Percentiles rank a stretch among this genome's conserved stretches.
phyloP scores from a whole-genome alignment of 305 asterid species.

The Withania somnifera region DNA sequence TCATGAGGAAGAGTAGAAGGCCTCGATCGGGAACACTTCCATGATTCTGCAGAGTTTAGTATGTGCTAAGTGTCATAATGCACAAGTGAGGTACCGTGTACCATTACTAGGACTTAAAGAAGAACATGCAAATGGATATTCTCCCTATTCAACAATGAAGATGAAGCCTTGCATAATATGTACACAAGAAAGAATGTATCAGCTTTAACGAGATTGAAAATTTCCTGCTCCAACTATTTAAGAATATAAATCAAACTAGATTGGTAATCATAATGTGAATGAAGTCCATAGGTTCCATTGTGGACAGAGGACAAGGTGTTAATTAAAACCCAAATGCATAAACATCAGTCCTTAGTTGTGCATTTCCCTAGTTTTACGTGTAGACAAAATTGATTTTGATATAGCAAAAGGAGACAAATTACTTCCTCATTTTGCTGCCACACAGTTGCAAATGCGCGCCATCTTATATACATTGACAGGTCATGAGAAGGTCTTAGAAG shows the following conservation, averaged over 20 bases:
- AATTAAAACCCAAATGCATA: not conserved
- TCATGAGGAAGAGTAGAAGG: slow-evolving; percentile 37
- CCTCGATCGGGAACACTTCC: slow-evolving; percentile 16
- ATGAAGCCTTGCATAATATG: not conserved
- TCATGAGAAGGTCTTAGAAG: not conserved
- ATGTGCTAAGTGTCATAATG: not conserved
- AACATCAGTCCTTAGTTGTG: not conserved
- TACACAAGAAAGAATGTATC: not conserved
- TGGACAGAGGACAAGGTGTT: slow-evolving; percentile 1
- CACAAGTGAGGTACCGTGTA: not conserved
- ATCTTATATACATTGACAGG: not conserved
- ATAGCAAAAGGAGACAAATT: not conserved
- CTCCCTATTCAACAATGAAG: not conserved
- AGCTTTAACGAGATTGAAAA: not conserved
- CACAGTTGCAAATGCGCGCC: not conserved
- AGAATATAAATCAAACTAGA: not conserved
- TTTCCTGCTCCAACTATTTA: not conserved
- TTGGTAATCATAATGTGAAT: no score
- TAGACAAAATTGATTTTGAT: not conserved
- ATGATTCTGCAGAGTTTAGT: slow-evolving; percentile 18
- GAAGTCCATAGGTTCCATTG: no score
- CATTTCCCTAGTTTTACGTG: not conserved
- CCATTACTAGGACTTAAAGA: not conserved
- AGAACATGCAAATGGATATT: not conserved
- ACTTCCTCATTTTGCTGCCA: not conserved